Percentiles rank a stretch among this genome's conserved stretches.
These are phyloP conservation scores for Chytridiales sp. DNA, from an alignment of 371 early-diverging fungal genomes.

Conservation along the genomic window DNA sequence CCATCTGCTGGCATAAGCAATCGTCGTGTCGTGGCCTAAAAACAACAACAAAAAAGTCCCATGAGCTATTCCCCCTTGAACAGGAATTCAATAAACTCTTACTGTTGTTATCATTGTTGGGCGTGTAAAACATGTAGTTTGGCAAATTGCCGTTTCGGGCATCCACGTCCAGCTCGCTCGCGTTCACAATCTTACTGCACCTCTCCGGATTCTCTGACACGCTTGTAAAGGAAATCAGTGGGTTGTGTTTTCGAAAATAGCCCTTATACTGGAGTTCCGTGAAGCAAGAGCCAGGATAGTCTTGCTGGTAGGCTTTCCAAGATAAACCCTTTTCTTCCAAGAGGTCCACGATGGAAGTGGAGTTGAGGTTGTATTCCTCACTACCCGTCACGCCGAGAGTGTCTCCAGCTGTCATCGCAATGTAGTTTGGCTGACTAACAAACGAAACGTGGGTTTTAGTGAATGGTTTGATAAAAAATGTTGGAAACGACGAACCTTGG, in stretches of 20 bases:
- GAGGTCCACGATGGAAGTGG: slow-evolving; percentile 62
- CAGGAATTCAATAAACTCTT: too few relatives aligned
- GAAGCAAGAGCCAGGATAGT: slow-evolving; percentile 56
- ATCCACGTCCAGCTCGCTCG: slow-evolving; percentile 54
- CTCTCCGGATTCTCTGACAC: slow-evolving; percentile 44
- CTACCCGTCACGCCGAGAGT: not conserved
- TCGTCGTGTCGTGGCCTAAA: slow-evolving; percentile 54
- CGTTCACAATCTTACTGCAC: slow-evolving; percentile 58
- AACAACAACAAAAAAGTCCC: too few relatives aligned
- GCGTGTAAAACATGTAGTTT: slow-evolving; percentile 63
- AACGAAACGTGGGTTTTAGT: slow-evolving; percentile 56
- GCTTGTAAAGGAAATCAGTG: slow-evolving; percentile 58
- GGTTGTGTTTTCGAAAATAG: slow-evolving; percentile 60
- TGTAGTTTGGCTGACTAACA: slow-evolving; percentile 53
- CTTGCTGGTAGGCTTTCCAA: slow-evolving; percentile 69
- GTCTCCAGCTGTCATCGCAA: slow-evolving; percentile 43
- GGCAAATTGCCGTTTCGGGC: slow-evolving; percentile 49
- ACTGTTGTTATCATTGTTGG: slow-evolving; percentile 53
- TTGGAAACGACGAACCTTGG: too few relatives aligned
- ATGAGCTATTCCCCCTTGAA: too few relatives aligned
- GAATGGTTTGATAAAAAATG: too few relatives aligned
- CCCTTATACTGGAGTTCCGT: slow-evolving; percentile 33
- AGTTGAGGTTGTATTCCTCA: too few relatives aligned
- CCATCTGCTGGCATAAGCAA: slow-evolving; percentile 56
- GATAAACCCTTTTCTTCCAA: slow-evolving; percentile 59